Evolutionary conservation across 306 rosid genomes (phyloP).

Genomic region (Leucaena leucocephala): DNA sequence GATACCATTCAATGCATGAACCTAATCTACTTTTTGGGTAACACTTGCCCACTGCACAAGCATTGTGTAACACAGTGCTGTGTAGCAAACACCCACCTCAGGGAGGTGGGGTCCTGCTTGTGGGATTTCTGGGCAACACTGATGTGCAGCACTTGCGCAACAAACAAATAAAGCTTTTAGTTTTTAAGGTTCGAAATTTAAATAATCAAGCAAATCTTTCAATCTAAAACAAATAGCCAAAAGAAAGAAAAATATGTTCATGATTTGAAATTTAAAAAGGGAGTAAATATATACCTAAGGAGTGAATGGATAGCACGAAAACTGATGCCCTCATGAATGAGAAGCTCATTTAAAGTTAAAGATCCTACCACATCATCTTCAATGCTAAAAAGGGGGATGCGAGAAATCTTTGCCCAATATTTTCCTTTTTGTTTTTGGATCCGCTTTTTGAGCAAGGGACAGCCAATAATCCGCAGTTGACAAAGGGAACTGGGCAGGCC

Average conservation of each 20-base stretch:
- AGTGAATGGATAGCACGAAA: too few species aligned
- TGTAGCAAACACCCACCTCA: too few species aligned
- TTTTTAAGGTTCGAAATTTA: neutral
- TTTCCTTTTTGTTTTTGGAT: neutral
- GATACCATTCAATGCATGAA: neutral
- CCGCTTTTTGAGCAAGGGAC: neutral
- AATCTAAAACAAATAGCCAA: neutral
- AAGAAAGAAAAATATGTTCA: neutral
- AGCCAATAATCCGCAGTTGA: neutral
- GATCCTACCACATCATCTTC: neutral
- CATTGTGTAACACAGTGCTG: too few species aligned
- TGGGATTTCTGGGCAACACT: neutral
- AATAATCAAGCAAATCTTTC: too few species aligned
- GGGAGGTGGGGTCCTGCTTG: too few species aligned
- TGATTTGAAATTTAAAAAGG: neutral
- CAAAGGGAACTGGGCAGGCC: conserved; percentile 7
- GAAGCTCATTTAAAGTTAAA: neutral
- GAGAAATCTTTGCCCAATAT: neutral
- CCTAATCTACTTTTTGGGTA: too few species aligned
- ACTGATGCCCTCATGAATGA: neutral
- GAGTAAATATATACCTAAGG: neutral
- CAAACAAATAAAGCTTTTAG: neutral
- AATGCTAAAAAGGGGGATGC: neutral
- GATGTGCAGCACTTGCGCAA: neutral
- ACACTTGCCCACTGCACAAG: too few species aligned